Evolutionary conservation across 768 basidiomycete species (phyloP).

Genomic region (Hypholoma fasciculare): DNA sequence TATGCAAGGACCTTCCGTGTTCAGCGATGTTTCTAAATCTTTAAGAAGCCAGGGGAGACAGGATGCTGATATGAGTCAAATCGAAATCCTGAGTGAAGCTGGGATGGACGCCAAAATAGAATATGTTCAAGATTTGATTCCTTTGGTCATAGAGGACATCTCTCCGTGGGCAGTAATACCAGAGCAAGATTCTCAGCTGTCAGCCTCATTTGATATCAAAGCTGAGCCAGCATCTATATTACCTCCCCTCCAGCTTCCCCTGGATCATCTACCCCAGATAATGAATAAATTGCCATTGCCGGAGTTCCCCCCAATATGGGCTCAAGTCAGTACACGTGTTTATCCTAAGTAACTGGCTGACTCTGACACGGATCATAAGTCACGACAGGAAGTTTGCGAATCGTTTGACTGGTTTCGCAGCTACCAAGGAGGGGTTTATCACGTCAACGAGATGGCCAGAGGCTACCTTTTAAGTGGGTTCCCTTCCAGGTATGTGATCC

Average conservation of each 20-base stretch:
- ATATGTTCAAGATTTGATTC: too few species aligned
- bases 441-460: slow-evolving; percentile 54
- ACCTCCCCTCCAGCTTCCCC: neutral
- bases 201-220: neutral
- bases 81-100: too few species aligned
- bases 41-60: too few species aligned
- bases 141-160: too few species aligned
- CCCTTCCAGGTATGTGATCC: slow-evolving; percentile 55
- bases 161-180: too few species aligned
- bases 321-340: slow-evolving; percentile 16
- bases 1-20: too few species aligned
- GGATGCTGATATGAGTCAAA: too few species aligned
- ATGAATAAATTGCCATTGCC: slow-evolving; percentile 11
- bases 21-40: too few species aligned
- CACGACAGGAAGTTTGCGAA: slow-evolving; percentile 85
- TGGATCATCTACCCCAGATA: neutral
- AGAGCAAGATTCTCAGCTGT: too few species aligned
- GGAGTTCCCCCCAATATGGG: slow-evolving; percentile 19
- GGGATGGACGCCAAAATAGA: too few species aligned
- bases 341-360: neutral
- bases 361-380: slow-evolving; percentile 38
- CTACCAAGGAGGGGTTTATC: slow-evolving; percentile 84
- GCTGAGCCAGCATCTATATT: neutral
- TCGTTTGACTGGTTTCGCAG: slow-evolving; percentile 71
- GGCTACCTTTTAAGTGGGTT: slow-evolving; percentile 79